Evolutionary conservation across 139 green algal genomes (phyloP).

Genomic region (Raphidocelis subcapitata): DNA sequence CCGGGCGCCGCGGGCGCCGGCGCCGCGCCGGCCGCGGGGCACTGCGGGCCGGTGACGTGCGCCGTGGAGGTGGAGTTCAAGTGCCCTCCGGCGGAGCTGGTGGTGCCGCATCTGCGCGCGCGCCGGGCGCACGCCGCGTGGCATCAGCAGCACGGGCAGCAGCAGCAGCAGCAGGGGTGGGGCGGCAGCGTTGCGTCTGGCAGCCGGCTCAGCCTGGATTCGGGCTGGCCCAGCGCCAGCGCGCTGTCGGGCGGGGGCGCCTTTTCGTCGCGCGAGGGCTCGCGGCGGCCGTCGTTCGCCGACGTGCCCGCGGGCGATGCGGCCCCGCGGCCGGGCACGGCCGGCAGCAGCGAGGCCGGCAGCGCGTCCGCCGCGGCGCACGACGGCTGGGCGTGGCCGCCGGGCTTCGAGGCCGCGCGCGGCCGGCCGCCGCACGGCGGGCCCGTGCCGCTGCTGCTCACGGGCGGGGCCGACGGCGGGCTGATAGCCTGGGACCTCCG

Average conservation of each 20-base stretch:
- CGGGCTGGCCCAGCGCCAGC: not conserved
- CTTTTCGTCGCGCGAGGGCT: not conserved
- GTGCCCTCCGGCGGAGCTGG: slow-evolving; percentile 7
- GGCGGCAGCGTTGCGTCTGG: not conserved
- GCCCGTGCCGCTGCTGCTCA: slow-evolving; percentile 21
- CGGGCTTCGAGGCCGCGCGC: not conserved
- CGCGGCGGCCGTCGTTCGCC: not conserved
- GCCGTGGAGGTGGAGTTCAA: slow-evolving; percentile 10
- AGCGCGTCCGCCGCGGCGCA: not conserved
- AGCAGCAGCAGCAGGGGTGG: not conserved
- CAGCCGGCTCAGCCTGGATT: not conserved
- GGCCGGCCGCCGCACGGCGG: slow-evolving; percentile 2
- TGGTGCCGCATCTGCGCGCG: not conserved
- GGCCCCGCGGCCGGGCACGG: not conserved
- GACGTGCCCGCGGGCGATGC: not conserved
- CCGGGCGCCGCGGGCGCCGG: slow-evolving; percentile 1
- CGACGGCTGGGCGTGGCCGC: no score
- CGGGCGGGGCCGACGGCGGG: slow-evolving; percentile 15
- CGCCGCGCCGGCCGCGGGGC: not conserved
- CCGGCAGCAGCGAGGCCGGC: not conserved
- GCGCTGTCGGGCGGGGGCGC: not conserved
- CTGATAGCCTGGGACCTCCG: slow-evolving; percentile 16
- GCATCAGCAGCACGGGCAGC: slow-evolving; percentile 7
- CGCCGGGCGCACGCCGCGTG: not conserved
- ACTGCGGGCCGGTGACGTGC: slow-evolving; percentile 6